Conservation (phyloP, 495 filamentous ascomycete genomes). For the Bacidia gigantensis region DNA sequence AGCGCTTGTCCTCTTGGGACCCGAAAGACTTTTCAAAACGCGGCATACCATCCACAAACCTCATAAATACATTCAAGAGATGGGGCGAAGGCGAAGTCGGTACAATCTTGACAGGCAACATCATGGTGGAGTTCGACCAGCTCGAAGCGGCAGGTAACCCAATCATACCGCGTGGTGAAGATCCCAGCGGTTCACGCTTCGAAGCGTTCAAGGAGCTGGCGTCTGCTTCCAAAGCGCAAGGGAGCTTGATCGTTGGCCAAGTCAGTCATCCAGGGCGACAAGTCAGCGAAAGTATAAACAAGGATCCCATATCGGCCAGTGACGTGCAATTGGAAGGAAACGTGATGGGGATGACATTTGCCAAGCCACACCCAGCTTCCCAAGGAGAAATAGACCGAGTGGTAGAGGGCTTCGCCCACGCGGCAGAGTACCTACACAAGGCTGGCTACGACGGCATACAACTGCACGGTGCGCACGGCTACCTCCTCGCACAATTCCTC, state of each 20-base stretch:
- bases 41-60: constrained; percentile 42
- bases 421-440: constrained; percentile 41
- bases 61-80: constrained; percentile 43
- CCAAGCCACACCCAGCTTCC: constrained; percentile 34
- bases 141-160: constrained; percentile 44
- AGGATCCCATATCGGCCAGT: constrained; percentile 44
- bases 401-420: constrained; percentile 39
- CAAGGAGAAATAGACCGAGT: constrained; percentile 36
- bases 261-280: constrained; percentile 53
- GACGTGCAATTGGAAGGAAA: constrained; percentile 40
- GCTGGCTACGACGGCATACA: constrained; percentile 48
- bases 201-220: constrained; percentile 43
- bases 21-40: constrained; percentile 31
- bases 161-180: constrained; percentile 37
- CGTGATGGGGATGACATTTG: constrained; percentile 33
- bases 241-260: constrained; percentile 43
- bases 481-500: constrained; percentile 56
- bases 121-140: constrained; percentile 46
- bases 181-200: constrained; percentile 40
- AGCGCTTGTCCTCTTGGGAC: constrained; percentile 44
- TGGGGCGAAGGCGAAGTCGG: constrained; percentile 49
- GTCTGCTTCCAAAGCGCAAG: constrained; percentile 34
- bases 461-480: constrained; percentile 48
- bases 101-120: constrained; percentile 46
- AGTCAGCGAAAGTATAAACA: constrained; percentile 31